These are phyloP conservation scores for Mycena maculata DNA, from an alignment of 768 basidiomycete genomes.

Conservation along the genomic window DNA sequence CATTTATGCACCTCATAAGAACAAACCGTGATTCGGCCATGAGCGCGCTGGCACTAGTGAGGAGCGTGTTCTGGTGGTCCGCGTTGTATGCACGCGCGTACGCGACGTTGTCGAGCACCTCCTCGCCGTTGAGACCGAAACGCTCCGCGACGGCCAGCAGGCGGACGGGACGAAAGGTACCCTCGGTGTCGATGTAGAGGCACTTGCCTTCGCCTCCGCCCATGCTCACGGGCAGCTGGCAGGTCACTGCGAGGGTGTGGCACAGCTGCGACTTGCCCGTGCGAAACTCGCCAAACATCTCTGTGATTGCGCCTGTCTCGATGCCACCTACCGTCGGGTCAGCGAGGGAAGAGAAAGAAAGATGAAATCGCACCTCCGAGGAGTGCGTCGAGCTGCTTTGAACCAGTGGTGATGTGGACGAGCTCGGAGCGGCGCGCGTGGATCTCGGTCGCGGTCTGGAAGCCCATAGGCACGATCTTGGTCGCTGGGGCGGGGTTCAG, in stretches of 20 bases:
- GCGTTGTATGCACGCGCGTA: conserved; percentile 99
- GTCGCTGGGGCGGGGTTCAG: conserved; percentile 21
- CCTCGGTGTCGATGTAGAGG: conserved; percentile 98
- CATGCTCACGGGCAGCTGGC: conserved; percentile 97
- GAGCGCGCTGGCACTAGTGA: conserved; percentile 94
- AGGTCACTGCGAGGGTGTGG: conserved; percentile 97
- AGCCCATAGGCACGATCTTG: conserved; percentile 96
- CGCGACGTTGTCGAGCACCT: conserved; percentile 97
- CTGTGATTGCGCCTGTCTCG: conserved; percentile 98
- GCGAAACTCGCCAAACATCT: conserved; percentile 97
- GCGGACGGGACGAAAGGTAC: conserved; percentile 97
- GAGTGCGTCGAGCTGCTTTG: conserved; percentile 94
- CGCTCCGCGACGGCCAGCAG: conserved; percentile 95
- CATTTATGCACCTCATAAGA: conserved; percentile 33
- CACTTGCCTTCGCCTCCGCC: conserved; percentile 99
- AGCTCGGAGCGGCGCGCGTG: conserved; percentile 95
- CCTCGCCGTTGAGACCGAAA: conserved; percentile 97
- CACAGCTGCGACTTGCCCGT: conserved; percentile 99
- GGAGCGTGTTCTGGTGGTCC: conserved; percentile 92
- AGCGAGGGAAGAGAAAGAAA: conserved; percentile 19
- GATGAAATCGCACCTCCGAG: conserved; percentile 75
- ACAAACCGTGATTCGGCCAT: conserved; percentile 97
- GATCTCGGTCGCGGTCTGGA: conserved; percentile 97
- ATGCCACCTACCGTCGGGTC: conserved; percentile 76
- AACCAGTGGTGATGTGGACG: conserved; percentile 96